Conservation (phyloP, 2,329 filamentous ascomycete genomes). For the Aurifilum marmelostoma region DNA sequence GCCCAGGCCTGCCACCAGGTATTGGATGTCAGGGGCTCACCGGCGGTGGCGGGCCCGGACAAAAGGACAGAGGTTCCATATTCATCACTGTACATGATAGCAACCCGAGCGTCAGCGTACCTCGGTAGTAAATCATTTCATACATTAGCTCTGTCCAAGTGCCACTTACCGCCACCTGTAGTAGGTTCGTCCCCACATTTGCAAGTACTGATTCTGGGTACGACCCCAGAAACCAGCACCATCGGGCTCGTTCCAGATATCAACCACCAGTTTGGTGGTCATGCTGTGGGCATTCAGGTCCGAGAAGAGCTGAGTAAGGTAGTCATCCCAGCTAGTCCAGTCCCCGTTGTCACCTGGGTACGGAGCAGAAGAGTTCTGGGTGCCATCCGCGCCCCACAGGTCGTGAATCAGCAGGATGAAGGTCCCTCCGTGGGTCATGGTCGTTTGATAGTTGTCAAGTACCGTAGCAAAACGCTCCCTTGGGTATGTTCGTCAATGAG, state of each 20-base stretch:
- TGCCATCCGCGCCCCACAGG: slow-evolving; percentile 52
- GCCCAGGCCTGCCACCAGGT: slow-evolving; percentile 48
- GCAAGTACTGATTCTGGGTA: slow-evolving; percentile 43
- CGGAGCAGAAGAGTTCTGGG: slow-evolving; percentile 39
- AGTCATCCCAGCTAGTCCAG: slow-evolving; percentile 50
- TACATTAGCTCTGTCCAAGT: too few species aligned
- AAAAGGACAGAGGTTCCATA: slow-evolving; percentile 34
- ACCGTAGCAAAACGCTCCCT: slow-evolving; percentile 45
- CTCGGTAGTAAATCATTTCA: too few species aligned
- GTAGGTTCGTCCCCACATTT: slow-evolving; percentile 39
- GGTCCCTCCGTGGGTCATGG: slow-evolving; percentile 44
- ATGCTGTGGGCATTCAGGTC: slow-evolving; percentile 43
- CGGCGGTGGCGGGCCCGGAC: slow-evolving; percentile 44
- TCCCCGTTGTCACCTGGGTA: slow-evolving; percentile 55
- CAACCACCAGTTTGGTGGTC: slow-evolving; percentile 45
- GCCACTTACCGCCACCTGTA: slow-evolving; percentile 38
- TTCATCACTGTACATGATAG: not conserved
- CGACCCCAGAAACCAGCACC: slow-evolving; percentile 42
- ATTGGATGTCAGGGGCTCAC: slow-evolving; percentile 37
- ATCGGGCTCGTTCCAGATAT: slow-evolving; percentile 61
- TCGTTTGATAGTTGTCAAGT: slow-evolving; percentile 49
- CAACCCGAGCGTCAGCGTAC: not conserved
- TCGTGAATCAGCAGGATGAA: slow-evolving; percentile 53
- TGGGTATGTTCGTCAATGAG: not conserved
- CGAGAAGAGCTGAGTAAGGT: slow-evolving; percentile 42